Conservation (phyloP, 257 asterid genomes). For the Solanum pinnatisectum region DNA sequence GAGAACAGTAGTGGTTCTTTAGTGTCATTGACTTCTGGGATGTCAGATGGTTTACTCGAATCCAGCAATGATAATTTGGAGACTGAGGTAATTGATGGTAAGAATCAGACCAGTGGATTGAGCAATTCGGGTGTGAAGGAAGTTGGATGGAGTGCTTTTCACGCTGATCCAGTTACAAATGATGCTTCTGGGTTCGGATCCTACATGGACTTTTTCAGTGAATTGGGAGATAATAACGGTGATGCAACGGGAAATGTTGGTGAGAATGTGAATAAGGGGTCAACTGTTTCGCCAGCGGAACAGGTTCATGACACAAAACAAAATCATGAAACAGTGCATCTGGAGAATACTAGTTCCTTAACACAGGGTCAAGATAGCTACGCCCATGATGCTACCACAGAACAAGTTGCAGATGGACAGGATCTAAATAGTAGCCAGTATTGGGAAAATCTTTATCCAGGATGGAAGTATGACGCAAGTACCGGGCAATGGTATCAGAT, state of each 20-base stretch:
- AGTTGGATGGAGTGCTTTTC: conserved; percentile 86
- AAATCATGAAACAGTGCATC: background rate
- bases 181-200: conserved; percentile 57
- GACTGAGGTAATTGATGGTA: conserved; percentile 20
- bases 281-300: background rate
- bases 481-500: conserved; percentile 89
- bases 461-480: conserved; percentile 66
- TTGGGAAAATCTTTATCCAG: conserved; percentile 85
- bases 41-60: conserved; percentile 23
- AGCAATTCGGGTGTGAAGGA: conserved; percentile 62
- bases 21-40: conserved; percentile 26
- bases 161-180: conserved; percentile 29
- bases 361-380: conserved; percentile 27
- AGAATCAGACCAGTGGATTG: conserved; percentile 22
- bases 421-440: conserved; percentile 48
- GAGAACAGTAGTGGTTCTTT: conserved; percentile 19
- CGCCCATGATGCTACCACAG: conserved; percentile 24
- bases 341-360: background rate
- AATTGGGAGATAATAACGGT: conserved; percentile 40
- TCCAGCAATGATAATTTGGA: conserved; percentile 22
- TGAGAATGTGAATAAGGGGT: conserved; percentile 10
- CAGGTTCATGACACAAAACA: background rate
- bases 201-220: conserved; percentile 66
- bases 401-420: conserved; percentile 32
- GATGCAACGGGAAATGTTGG: conserved; percentile 4